Base-by-base conservation (phyloP, 345 rosid genomes). In the Rubroshorea leprosula region DNA sequence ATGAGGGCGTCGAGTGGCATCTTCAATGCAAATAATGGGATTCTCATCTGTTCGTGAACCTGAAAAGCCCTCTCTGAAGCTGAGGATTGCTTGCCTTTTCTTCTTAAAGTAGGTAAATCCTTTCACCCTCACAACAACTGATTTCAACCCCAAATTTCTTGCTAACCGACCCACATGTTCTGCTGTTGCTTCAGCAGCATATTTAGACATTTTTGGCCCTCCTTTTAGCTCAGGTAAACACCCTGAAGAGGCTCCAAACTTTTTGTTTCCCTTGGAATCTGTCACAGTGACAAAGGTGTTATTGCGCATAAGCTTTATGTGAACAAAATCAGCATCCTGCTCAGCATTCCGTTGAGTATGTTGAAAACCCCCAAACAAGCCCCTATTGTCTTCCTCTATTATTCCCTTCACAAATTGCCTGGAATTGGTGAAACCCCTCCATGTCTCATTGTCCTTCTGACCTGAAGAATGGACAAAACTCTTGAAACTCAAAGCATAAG, bases 181-280 rank as follows among this genome's bases (percentile, higher is more conserved):
- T 7, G 99, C 90, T 11, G 91, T 82, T 23, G 99, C 97, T 70
- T 89, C 97, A 29, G 99, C 87, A 6, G 84, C 78, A 74, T 84
- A 89, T 12, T 77, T 76, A 0, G 94, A 68, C 44, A 77, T 54
- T 68, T 83, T 83, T 18, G 81, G 54, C 6, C 84, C 96, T 0
- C 91, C 88, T 78, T 72, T 79, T 31, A 73, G 58, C 47, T 80
- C 86, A 0, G 80, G 73, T 39, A 83, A 26, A 58, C 77, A 72
- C 35, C 97, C 97, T 0, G 87, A 72, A 0, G 97, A 75, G 2
- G 80, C 84, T 17, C 78, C 75, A 31, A 70, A 21, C 66, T 80
- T 92, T 59, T 69, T 82, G 49, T 84, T 80, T 25, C 96, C 97
- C 50, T 84, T 81, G n/a, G 84, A 74, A 82, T 92, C 96, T 0